Conservation (phyloP, 129 eudicot species). For the Ambrosia artemisiifolia region DNA sequence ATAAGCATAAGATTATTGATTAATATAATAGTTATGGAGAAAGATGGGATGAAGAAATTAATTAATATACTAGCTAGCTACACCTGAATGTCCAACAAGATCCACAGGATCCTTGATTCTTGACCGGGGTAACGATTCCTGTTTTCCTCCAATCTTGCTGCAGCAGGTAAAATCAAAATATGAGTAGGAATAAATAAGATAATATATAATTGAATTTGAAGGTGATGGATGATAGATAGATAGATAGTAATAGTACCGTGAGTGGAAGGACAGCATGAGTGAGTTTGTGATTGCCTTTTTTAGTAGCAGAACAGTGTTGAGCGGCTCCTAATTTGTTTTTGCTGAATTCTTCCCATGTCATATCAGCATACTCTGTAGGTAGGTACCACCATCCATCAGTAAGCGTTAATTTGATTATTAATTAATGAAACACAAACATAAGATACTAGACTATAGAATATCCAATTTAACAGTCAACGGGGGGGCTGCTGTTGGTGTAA, state of each 20-base stretch:
- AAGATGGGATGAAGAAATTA: background rate
- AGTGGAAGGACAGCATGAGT: conserved; percentile 61
- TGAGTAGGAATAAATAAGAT: too few relatives aligned
- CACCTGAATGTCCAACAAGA: conserved; percentile 99
- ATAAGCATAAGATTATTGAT: too few relatives aligned
- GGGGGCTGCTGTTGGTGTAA: too few relatives aligned
- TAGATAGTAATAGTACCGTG: conserved; percentile 30
- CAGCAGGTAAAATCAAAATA: too few relatives aligned
- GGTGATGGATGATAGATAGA: background rate
- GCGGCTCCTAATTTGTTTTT: conserved; percentile 76
- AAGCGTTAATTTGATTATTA: too few relatives aligned
- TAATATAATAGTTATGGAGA: background rate
- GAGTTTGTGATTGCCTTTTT: conserved; percentile 58
- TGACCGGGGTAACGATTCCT: conserved; percentile 90
- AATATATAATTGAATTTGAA: too few relatives aligned
- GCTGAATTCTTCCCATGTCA: conserved; percentile 93
- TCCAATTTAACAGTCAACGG: background rate
- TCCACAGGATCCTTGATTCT: conserved; percentile 88
- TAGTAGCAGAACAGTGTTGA: conserved; percentile 92
- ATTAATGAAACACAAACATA: background rate
- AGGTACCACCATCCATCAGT: too few relatives aligned
- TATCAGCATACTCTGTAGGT: conserved; percentile 56
- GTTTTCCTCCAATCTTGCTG: conserved; percentile 95
- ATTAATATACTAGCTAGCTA: background rate
- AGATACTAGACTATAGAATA: too few relatives aligned